Evolutionary conservation across 2,329 filamentous ascomycete genomes (phyloP).

Genomic region (Colletotrichum musicola): DNA sequence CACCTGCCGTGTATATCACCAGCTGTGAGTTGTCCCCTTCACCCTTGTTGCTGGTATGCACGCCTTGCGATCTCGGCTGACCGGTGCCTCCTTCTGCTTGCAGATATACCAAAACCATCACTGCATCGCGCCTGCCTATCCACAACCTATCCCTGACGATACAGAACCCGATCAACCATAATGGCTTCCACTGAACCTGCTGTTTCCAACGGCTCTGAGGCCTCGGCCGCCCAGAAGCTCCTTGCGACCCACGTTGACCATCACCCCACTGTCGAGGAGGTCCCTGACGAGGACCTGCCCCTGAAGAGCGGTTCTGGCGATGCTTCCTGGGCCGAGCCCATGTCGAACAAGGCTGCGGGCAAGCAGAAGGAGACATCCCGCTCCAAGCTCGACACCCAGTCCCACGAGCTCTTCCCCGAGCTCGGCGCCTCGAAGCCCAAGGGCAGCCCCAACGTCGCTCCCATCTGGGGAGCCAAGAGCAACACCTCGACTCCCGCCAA

Average conservation of each 20-base stretch:
- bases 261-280: constrained; percentile 83
- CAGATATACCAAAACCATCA: constrained; percentile 37
- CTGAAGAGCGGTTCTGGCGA: constrained; percentile 61
- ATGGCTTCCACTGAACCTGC: constrained; percentile 59
- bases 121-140: not conserved
- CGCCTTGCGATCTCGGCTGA: constrained; percentile 5
- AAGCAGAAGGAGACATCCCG: constrained; percentile 73
- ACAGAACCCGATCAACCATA: constrained; percentile 38
- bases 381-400: constrained; percentile 80
- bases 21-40: constrained; percentile 19
- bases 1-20: constrained; percentile 30
- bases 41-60: not conserved
- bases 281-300: constrained; percentile 81
- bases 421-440: constrained; percentile 80
- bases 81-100: constrained; percentile 3
- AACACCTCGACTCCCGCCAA: constrained; percentile 69
- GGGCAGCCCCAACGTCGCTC: constrained; percentile 72
- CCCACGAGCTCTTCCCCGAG: constrained; percentile 93
- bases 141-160: constrained; percentile 22
- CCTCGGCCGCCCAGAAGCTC: constrained; percentile 72
- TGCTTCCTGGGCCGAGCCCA: constrained; percentile 60
- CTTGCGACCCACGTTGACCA: constrained; percentile 72
- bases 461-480: constrained; percentile 81
- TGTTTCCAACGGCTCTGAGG: constrained; percentile 53
- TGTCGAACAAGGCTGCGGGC: constrained; percentile 74